Base-by-base conservation (phyloP, 805 yeast genomes). In the Saturnispora ahearnii region DNA sequence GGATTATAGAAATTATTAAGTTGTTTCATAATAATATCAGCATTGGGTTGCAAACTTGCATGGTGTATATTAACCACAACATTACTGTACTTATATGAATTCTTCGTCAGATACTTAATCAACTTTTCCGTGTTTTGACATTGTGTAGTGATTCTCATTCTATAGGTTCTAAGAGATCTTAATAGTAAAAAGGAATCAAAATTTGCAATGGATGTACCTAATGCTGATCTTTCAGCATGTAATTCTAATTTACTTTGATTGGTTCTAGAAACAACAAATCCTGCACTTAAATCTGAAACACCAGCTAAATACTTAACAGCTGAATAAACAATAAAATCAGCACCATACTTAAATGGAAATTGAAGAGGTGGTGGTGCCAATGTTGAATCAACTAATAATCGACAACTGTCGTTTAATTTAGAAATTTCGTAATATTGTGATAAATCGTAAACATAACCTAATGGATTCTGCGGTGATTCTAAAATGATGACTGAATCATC, bases 281-380 rank as follows among this genome's bases (percentile, higher is more conserved):
- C 81, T 7, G 82, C 80, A 48, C 76, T 66, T 41, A 76, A 63
- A 58, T 77, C 82, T 34, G 75, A 68, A 46, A 76, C 81, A 12
- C 82, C 81, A 0, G 80, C 79, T 50, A 77, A 69, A 59, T 73
- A 77, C 55, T 77, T 77, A 10, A 79, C 77, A 3, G 81, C 82
- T 6, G 79, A 73, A 57, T 77, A 79, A 60, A 77, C 69, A 5
- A 76, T 72, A 48, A 72, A 64, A 57, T 77, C 80, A 4, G 79
- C 81, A 4, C 79, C 79, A 55, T 67, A 69, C 26, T 65, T 60
- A 56, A 76, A 76, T 0, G 82, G 78, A 52, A 74, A 70, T 55
- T 72, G 80, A 42, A 77, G 63, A 10, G 80, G 80, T 8, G 79
- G 79, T 8, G 81, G 81, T 1, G 80, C 81, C 55, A 77, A 68